These are phyloP conservation scores for Rasamsonia emersonii DNA, from an alignment of 2,329 filamentous ascomycete genomes.

Conservation along the genomic window DNA sequence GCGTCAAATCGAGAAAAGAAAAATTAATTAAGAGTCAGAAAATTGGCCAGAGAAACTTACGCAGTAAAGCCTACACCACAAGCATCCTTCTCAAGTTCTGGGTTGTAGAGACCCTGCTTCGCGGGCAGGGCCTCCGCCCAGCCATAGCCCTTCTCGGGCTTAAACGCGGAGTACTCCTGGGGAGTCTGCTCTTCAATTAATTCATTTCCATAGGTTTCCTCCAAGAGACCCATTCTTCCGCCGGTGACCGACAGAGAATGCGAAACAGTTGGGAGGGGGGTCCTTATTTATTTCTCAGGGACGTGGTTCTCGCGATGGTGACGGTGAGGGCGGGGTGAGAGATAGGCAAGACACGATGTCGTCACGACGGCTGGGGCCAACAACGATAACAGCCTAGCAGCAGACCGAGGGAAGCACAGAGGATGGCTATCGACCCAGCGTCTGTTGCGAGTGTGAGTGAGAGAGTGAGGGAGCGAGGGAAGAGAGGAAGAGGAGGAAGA, in stretches of 20 bases:
- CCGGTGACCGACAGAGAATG: constrained; percentile 33
- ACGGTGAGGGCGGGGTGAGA: constrained; percentile 14
- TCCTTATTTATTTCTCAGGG: not conserved
- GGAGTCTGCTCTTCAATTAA: constrained; percentile 35
- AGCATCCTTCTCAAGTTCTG: constrained; percentile 93
- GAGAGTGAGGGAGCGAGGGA: constrained; percentile 11
- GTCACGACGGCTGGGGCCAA: constrained; percentile 17
- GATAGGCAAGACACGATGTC: constrained; percentile 14
- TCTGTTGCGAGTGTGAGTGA: constrained; percentile 11
- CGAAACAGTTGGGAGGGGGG: constrained; percentile 13
- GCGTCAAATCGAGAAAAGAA: constrained; percentile 3
- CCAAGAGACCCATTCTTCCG: constrained; percentile 46
- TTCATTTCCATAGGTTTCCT: constrained; percentile 40
- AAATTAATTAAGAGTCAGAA: constrained; percentile 10
- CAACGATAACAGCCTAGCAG: constrained; percentile 17
- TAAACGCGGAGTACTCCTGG: constrained; percentile 44
- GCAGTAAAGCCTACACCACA: constrained; percentile 99
- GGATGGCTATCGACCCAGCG: constrained; percentile 13
- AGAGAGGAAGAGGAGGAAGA: constrained; percentile 10
- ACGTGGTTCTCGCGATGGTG: constrained; percentile 8
- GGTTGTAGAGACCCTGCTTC: constrained; percentile 98
- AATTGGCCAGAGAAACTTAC: constrained; percentile 53
- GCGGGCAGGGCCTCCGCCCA: constrained; percentile 94
- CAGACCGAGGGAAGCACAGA: constrained; percentile 8
- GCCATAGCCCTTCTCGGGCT: constrained; percentile 60